These are phyloP conservation scores for Agrocybe praecox DNA, from an alignment of 768 basidiomycete genomes.

Conservation along the genomic window DNA sequence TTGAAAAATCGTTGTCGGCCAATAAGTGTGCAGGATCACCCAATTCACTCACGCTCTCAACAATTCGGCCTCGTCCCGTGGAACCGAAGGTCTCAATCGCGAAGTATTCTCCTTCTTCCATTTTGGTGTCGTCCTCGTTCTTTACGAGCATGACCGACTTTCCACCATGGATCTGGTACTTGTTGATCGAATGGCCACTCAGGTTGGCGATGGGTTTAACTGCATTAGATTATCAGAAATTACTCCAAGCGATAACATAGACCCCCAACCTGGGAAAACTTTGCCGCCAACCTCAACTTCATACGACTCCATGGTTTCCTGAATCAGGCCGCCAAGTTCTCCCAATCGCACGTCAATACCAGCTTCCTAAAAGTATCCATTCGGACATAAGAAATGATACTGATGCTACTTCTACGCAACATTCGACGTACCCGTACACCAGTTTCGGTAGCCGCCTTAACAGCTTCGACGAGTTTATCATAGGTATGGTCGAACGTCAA, in stretches of 20 bases:
- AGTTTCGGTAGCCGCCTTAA: constrained; percentile 92
- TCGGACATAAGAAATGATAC: neutral
- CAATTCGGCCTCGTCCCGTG: constrained; percentile 88
- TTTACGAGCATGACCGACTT: constrained; percentile 92
- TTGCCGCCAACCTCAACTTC: constrained; percentile 94
- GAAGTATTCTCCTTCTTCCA: constrained; percentile 99
- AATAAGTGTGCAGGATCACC: neutral
- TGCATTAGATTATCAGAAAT: constrained; percentile 27
- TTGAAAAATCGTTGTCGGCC: neutral
- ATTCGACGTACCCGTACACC: constrained; percentile 68
- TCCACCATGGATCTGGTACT: constrained; percentile 91
- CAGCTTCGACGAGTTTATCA: constrained; percentile 86
- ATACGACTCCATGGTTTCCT: constrained; percentile 99
- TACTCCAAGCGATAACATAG: neutral
- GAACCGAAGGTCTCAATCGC: constrained; percentile 99
- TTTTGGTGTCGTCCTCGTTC: constrained; percentile 89
- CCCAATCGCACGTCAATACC: constrained; percentile 95
- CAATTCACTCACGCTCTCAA: constrained; percentile 63
- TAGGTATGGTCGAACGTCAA: constrained; percentile 88
- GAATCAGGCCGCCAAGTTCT: constrained; percentile 88
- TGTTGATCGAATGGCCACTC: constrained; percentile 91
- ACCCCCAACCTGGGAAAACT: constrained; percentile 68
- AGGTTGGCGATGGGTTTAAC: constrained; percentile 95
- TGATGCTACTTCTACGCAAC: neutral
- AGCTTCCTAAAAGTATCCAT: constrained; percentile 64